Percentiles rank a stretch among this genome's conserved stretches.
These are phyloP conservation scores for Trichocladium uniseriatum DNA, from an alignment of 495 filamentous ascomycete genomes.

Conservation along the genomic window DNA sequence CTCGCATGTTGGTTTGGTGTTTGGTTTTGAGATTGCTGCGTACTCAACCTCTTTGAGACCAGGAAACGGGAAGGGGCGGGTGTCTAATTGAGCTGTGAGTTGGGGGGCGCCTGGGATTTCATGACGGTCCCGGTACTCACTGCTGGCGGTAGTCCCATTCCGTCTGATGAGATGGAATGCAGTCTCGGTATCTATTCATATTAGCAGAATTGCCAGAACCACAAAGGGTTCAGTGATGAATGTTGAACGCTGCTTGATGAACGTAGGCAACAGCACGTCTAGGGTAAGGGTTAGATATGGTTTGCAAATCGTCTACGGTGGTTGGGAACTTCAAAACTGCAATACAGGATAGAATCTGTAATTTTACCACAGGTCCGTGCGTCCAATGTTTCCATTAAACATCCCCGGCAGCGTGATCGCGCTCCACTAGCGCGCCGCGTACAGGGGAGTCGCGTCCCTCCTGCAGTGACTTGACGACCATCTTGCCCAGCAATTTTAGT, in stretches of 20 bases:
- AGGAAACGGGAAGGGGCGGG: conserved; percentile 36
- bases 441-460: conserved; percentile 1
- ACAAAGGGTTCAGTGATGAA: neutral
- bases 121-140: neutral
- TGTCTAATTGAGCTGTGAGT: conserved; percentile 22
- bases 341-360: neutral
- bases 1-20: conserved; percentile 23
- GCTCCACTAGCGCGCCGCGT: conserved; percentile 3
- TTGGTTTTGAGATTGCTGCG: conserved; percentile 24
- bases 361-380: neutral
- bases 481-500: neutral
- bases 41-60: conserved; percentile 24
- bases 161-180: neutral
- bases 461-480: neutral
- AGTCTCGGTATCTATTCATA: neutral
- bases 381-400: conserved; percentile 4
- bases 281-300: neutral
- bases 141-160: conserved; percentile 6
- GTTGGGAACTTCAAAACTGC: conserved; percentile 1
- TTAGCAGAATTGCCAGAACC: neutral
- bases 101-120: neutral
- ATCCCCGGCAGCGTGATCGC: conserved; percentile 1
- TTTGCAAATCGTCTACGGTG: neutral
- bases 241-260: neutral
- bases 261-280: neutral